A percentile compares a stretch with the other conserved stretches of the same genome.
phyloP scores from a whole-genome alignment of 164 flowering plant genomes.

The Taxillus chinensis region DNA sequence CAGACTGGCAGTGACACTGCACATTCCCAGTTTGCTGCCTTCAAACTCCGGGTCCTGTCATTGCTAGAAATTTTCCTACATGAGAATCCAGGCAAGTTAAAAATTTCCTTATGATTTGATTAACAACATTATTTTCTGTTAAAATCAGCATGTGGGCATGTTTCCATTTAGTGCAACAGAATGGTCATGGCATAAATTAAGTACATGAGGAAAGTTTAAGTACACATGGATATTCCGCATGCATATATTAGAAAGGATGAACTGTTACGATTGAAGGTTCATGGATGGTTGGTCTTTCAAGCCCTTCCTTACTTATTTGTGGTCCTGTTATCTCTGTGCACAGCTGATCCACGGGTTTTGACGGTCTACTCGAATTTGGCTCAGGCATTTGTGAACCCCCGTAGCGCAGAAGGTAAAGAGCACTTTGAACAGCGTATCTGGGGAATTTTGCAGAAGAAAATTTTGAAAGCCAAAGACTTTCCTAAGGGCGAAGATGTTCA shows the following conservation, averaged over 20 bases:
- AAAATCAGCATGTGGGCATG: too few species aligned
- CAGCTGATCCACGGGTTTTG: conserved; percentile 69
- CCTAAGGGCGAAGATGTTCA: conserved; percentile 54
- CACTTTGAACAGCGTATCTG: conserved; percentile 86
- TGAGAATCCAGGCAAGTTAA: conserved; percentile 60
- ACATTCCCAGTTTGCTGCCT: conserved; percentile 77
- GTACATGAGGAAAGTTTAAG: too few species aligned
- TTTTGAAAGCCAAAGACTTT: conserved; percentile 70
- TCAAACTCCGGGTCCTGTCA: conserved; percentile 95
- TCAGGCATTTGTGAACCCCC: conserved; percentile 61
- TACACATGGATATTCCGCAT: too few species aligned
- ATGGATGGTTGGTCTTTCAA: too few species aligned
- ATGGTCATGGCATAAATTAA: too few species aligned
- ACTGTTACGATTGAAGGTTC: too few species aligned
- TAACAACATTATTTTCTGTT: too few species aligned
- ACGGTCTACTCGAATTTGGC: conserved; percentile 69
- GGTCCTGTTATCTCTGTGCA: background rate
- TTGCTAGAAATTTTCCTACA: conserved; percentile 77
- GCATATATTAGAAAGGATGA: too few species aligned
- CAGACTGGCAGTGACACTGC: conserved; percentile 73
- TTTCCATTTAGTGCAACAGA: too few species aligned
- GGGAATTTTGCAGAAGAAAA: conserved; percentile 79
- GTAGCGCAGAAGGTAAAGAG: conserved; percentile 53
- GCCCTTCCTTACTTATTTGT: background rate
- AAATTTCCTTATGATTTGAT: background rate